Conservation (phyloP, 2,329 filamentous ascomycete genomes). For the Epicoccum nigrum region DNA sequence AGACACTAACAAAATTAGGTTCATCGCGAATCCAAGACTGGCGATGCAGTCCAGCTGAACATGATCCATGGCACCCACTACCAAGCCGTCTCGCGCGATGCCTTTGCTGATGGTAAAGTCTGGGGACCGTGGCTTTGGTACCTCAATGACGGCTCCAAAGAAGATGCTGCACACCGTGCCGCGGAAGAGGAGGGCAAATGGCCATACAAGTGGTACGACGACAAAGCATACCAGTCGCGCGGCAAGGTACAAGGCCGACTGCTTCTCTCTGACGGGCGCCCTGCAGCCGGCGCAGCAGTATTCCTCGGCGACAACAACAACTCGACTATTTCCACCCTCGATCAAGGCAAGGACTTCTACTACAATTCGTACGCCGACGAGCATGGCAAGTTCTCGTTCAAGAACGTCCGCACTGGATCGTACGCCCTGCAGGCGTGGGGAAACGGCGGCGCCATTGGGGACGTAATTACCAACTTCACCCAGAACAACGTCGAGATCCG, state of each 20-base stretch:
- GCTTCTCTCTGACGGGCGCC: conserved; percentile 55
- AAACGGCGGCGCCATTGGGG: conserved; percentile 52
- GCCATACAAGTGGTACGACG: conserved; percentile 59
- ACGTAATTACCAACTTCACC: conserved; percentile 55
- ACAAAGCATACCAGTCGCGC: conserved; percentile 56
- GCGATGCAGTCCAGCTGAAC: conserved; percentile 60
- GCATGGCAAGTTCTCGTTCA: conserved; percentile 53
- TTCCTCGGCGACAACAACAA: conserved; percentile 58
- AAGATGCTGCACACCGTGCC: conserved; percentile 51
- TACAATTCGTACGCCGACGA: conserved; percentile 56
- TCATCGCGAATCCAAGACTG: conserved; percentile 58
- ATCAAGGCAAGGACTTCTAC: conserved; percentile 58
- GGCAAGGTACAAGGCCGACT: conserved; percentile 55
- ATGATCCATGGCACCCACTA: conserved; percentile 60
- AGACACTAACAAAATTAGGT: conserved; percentile 32
- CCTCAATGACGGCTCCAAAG: conserved; percentile 55
- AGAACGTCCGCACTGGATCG: conserved; percentile 51
- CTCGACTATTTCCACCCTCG: conserved; percentile 53
- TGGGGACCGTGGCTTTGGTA: conserved; percentile 52
- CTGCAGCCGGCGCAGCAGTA: conserved; percentile 56
- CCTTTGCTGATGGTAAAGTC: conserved; percentile 44
- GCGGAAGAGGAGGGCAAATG: conserved; percentile 52
- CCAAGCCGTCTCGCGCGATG: conserved; percentile 39
- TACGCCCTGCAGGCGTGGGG: conserved; percentile 60
- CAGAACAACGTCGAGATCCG: conserved; percentile 51